These are phyloP conservation scores for Halenospora varia DNA, from an alignment of 495 filamentous ascomycete species.

Conservation along the genomic window DNA sequence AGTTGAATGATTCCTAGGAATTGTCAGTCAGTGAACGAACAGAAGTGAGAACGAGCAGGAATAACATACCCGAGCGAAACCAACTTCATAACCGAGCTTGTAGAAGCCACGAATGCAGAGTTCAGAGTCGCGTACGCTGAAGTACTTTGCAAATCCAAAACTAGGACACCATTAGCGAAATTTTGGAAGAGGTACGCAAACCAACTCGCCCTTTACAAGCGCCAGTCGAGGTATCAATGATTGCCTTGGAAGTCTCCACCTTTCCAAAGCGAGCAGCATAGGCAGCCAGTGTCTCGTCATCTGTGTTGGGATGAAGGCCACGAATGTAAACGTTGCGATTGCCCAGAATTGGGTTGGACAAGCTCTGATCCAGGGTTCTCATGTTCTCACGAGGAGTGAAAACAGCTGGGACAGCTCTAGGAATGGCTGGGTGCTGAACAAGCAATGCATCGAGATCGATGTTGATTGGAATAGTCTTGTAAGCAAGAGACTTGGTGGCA, in stretches of 20 bases:
- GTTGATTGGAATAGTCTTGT: slow-evolving; percentile 46
- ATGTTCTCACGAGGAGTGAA: slow-evolving; percentile 69
- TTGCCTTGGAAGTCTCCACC: slow-evolving; percentile 92
- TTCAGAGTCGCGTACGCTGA: slow-evolving; percentile 81
- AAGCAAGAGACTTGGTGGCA: slow-evolving; percentile 42
- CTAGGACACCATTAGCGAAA: slow-evolving; percentile 36
- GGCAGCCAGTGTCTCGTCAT: slow-evolving; percentile 78
- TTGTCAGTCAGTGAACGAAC: slow-evolving; percentile 17
- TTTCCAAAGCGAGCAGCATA: slow-evolving; percentile 86
- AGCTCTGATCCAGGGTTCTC: slow-evolving; percentile 81
- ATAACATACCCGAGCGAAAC: slow-evolving; percentile 75
- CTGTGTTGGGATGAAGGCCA: slow-evolving; percentile 88
- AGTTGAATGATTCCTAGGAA: slow-evolving; percentile 86
- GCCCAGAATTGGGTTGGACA: slow-evolving; percentile 83
- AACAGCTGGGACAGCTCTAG: slow-evolving; percentile 82
- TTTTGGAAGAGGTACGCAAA: not conserved
- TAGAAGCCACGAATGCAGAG: slow-evolving; percentile 96
- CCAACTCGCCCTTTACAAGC: slow-evolving; percentile 85
- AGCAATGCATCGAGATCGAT: slow-evolving; percentile 68
- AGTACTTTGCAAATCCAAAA: slow-evolving; percentile 95
- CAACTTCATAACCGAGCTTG: slow-evolving; percentile 90
- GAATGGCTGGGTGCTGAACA: slow-evolving; percentile 73
- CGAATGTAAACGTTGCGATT: slow-evolving; percentile 96
- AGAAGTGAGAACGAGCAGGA: slow-evolving; percentile 11
- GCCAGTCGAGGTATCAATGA: slow-evolving; percentile 86